These are phyloP conservation scores for Yarrowia galli DNA, from an alignment of 1,139 yeast genomes.

Conservation along the genomic window DNA sequence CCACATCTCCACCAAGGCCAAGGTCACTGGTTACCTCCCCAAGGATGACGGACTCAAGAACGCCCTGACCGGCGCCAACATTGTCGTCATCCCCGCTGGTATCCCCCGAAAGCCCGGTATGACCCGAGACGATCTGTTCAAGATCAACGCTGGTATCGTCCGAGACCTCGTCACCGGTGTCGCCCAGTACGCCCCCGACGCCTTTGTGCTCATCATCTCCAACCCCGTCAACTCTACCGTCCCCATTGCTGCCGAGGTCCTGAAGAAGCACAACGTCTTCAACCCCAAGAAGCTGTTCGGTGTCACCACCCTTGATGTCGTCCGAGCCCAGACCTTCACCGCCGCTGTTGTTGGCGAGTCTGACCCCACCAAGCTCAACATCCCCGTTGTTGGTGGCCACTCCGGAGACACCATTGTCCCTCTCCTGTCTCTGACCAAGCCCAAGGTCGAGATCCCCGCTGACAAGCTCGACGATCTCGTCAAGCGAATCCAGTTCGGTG, in stretches of 20 bases:
- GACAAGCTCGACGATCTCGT: slow-evolving; percentile 69
- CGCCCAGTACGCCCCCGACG: slow-evolving; percentile 87
- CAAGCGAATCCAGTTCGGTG: slow-evolving; percentile 97
- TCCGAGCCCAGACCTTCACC: slow-evolving; percentile 92
- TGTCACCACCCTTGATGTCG: slow-evolving; percentile 94
- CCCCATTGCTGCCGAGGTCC: slow-evolving; percentile 95
- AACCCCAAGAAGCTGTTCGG: slow-evolving; percentile 93
- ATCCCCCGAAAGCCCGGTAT: slow-evolving; percentile 99
- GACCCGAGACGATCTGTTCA: slow-evolving; percentile 95
- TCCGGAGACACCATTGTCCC: slow-evolving; percentile 99
- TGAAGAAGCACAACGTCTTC: slow-evolving; percentile 84
- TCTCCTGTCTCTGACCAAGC: slow-evolving; percentile 74
- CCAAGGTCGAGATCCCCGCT: slow-evolving; percentile 59
- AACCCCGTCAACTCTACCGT: slow-evolving; percentile 99
- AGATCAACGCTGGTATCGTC: slow-evolving; percentile 95
- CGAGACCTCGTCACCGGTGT: slow-evolving; percentile 89
- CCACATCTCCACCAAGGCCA: slow-evolving; percentile 89
- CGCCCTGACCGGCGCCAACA: slow-evolving; percentile 81
- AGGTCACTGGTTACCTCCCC: slow-evolving; percentile 80
- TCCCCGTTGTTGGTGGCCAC: slow-evolving; percentile 92
- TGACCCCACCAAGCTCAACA: slow-evolving; percentile 60
- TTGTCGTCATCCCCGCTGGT: slow-evolving; percentile 97
- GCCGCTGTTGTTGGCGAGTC: slow-evolving; percentile 70
- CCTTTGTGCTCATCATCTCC: slow-evolving; percentile 85
- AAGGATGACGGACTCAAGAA: slow-evolving; percentile 81